A percentile compares a stretch with the other conserved stretches of the same genome.
Conservation (phyloP, 2,329 filamentous ascomycete genomes). For the Blastomyces silverae region DNA sequence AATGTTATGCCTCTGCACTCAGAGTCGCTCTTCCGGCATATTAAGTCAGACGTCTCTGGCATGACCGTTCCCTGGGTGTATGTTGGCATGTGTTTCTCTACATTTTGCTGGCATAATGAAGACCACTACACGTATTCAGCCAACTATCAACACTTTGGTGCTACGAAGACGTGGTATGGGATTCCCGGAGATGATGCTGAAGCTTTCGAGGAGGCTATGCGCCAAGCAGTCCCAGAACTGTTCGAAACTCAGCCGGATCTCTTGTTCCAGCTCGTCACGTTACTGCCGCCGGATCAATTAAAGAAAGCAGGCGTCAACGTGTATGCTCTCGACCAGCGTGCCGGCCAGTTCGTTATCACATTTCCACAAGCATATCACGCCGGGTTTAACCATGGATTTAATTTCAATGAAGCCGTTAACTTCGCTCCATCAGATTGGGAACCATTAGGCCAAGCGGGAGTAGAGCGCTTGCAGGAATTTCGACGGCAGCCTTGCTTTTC, state of each 20-base stretch:
- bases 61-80: conserved; percentile 99
- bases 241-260: conserved; percentile 97
- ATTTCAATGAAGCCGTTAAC: conserved; percentile 98
- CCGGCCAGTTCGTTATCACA: conserved; percentile 91
- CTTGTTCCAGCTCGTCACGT: conserved; percentile 92
- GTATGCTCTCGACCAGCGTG: conserved; percentile 90
- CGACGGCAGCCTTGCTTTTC: conserved; percentile 93
- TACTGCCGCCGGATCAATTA: conserved; percentile 86
- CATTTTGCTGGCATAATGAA: conserved; percentile 99
- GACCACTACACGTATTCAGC: conserved; percentile 97
- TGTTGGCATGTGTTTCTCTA: conserved; percentile 98
- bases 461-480: conserved; percentile 79
- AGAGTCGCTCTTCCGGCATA: conserved; percentile 90
- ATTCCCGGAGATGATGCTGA: conserved; percentile 90
- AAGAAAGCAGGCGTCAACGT: conserved; percentile 89
- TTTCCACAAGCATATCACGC: conserved; percentile 97
- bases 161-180: conserved; percentile 98
- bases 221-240: conserved; percentile 85
- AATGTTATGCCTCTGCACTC: conserved; percentile 85
- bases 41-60: conserved; percentile 95
- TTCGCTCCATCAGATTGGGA: conserved; percentile 97
- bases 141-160: conserved; percentile 97
- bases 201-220: conserved; percentile 94
- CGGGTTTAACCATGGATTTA: conserved; percentile 97
- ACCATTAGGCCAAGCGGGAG: conserved; percentile 76